Percentiles rank a stretch among this genome's conserved stretches.
phyloP scores from a whole-genome alignment of 176 grass and related monocot species.

The Aechmea fasciata region DNA sequence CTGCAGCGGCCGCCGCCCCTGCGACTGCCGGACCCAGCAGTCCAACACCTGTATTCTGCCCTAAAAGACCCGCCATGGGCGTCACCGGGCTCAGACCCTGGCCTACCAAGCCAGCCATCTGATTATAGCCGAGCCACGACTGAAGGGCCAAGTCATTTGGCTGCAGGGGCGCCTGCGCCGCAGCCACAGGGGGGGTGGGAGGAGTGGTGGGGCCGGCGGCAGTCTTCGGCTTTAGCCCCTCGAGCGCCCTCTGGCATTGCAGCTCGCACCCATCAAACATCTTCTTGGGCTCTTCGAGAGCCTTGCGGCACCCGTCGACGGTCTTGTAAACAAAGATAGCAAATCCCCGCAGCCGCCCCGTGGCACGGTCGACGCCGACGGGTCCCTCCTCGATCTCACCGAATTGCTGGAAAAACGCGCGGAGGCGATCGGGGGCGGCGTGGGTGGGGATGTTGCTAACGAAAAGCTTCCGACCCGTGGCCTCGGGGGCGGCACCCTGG shows the following conservation, averaged over 20 bases:
- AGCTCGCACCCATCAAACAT: slow-evolving; percentile 44
- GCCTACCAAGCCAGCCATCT: not conserved
- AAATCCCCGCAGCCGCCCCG: slow-evolving; percentile 26
- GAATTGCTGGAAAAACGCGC: slow-evolving; percentile 34
- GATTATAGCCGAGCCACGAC: slow-evolving; percentile 4
- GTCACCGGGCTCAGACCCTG: not conserved
- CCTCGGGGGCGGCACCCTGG: not conserved
- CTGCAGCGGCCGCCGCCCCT: not conserved
- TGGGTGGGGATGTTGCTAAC: slow-evolving; percentile 30
- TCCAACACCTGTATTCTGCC: slow-evolving; percentile 13
- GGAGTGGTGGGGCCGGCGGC: not conserved
- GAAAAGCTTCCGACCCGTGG: slow-evolving; percentile 36
- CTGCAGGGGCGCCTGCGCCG: slow-evolving; percentile 10
- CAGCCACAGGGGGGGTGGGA: not conserved
- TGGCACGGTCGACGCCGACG: slow-evolving; percentile 25
- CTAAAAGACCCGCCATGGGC: not conserved
- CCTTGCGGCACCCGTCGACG: slow-evolving; percentile 24
- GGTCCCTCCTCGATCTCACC: slow-evolving; percentile 44
- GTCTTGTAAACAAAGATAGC: slow-evolving; percentile 51
- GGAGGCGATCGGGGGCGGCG: slow-evolving; percentile 20
- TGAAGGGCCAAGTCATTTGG: slow-evolving; percentile 12
- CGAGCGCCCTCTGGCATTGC: slow-evolving; percentile 33
- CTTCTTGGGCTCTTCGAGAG: slow-evolving; percentile 43
- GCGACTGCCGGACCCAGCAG: slow-evolving; percentile 1
- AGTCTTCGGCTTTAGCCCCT: slow-evolving; percentile 21